These are phyloP conservation scores for Pseudogymnoascus sp. DNA, from an alignment of 2,329 filamentous ascomycete genomes.

Conservation along the genomic window DNA sequence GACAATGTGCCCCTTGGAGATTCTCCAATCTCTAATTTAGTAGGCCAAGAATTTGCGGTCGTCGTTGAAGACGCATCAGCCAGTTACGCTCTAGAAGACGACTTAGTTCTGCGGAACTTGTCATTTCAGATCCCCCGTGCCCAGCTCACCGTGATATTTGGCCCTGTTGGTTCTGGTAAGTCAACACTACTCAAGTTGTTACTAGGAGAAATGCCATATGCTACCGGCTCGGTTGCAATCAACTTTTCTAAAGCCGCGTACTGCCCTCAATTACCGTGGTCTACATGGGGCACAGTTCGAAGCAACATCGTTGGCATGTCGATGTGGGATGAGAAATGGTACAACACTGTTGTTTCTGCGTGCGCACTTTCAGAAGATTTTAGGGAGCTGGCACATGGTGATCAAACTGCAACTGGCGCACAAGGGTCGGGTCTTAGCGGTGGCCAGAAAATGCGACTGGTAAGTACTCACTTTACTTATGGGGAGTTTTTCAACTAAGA, in stretches of 20 bases:
- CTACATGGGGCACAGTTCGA: slow-evolving; percentile 13
- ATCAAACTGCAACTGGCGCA: slow-evolving; percentile 21
- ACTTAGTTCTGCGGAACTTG: not conserved
- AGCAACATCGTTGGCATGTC: slow-evolving; percentile 13
- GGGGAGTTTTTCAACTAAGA: not conserved
- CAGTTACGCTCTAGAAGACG: not conserved
- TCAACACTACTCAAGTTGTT: slow-evolving; percentile 40
- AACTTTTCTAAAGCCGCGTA: slow-evolving; percentile 31
- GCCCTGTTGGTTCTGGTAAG: slow-evolving; percentile 45
- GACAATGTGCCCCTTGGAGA: not conserved
- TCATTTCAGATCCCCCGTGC: not conserved
- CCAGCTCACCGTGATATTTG: slow-evolving; percentile 13
- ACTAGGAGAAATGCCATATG: slow-evolving; percentile 31
- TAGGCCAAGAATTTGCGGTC: not conserved
- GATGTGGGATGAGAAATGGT: slow-evolving; percentile 13
- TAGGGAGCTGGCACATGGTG: slow-evolving; percentile 21
- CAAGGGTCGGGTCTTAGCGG: slow-evolving; percentile 24
- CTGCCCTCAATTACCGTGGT: slow-evolving; percentile 21
- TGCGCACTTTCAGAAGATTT: slow-evolving; percentile 18
- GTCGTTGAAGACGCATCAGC: not conserved
- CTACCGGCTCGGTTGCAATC: slow-evolving; percentile 28
- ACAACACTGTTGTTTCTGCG: slow-evolving; percentile 16
- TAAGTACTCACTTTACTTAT: not conserved
- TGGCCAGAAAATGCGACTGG: slow-evolving; percentile 12
- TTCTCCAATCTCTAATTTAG: not conserved